Conservation (phyloP, 345 rosid species). For the Eucalyptus leucophloia region DNA sequence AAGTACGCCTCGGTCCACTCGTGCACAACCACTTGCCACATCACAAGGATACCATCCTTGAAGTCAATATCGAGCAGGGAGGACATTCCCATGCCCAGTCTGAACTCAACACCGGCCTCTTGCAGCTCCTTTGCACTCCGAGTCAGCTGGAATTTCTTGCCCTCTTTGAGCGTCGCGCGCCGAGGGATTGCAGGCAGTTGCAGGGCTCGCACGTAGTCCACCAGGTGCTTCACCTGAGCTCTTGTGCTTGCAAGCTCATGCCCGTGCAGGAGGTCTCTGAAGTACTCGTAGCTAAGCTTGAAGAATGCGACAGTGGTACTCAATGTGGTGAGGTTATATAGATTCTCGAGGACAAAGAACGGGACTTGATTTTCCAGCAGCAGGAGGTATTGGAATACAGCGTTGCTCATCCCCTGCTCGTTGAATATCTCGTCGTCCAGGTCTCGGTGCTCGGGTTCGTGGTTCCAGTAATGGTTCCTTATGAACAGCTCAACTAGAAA, state of each 20-base stretch:
- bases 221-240: background rate
- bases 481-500: background rate
- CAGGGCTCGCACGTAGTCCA: background rate
- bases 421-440: accelerated
- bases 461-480: no score
- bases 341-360: background rate
- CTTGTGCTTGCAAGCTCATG: background rate
- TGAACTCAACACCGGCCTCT: background rate
- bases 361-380: background rate
- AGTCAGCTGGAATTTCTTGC: background rate
- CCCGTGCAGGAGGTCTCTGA: background rate
- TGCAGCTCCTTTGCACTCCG: background rate
- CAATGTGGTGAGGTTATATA: background rate
- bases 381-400: background rate
- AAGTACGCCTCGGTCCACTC: background rate
- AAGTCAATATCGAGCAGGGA: background rate
- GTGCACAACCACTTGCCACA: background rate
- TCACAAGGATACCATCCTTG: accelerated
- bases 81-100: accelerated
- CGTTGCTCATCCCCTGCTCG: background rate
- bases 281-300: background rate
- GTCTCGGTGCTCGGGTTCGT: no score
- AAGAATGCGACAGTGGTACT: background rate
- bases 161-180: accelerated
- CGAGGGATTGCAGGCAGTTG: background rate